Percentiles rank a stretch among this genome's conserved stretches.
These are phyloP conservation scores for Russula olivacea DNA, from an alignment of 768 basidiomycete species.

Conservation along the genomic window DNA sequence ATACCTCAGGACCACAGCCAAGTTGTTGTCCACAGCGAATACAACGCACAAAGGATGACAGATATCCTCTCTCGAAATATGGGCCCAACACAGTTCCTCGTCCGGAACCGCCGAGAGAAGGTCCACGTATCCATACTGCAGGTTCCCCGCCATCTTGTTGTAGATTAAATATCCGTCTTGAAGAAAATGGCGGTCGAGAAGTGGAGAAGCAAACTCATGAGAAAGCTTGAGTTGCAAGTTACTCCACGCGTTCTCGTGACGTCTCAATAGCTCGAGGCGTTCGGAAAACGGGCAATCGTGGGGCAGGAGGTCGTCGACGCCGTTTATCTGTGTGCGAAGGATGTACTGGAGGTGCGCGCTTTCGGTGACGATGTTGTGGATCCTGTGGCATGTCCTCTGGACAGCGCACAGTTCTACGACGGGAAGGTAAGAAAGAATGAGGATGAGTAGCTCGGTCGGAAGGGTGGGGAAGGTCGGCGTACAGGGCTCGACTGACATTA, in stretches of 20 bases:
- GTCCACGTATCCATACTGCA: slow-evolving; percentile 11
- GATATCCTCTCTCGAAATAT: background rate
- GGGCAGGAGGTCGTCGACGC: slow-evolving; percentile 13
- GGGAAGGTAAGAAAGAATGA: slow-evolving; percentile 9
- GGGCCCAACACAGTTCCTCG: background rate
- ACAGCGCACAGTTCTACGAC: slow-evolving; percentile 6
- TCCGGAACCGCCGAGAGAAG: background rate
- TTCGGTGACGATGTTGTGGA: background rate
- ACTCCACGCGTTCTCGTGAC: slow-evolving; percentile 15
- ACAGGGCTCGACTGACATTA: background rate
- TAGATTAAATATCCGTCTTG: slow-evolving; percentile 17
- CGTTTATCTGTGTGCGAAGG: slow-evolving; percentile 1
- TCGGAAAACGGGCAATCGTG: slow-evolving; percentile 6
- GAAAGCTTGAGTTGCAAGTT: background rate
- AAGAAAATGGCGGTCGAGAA: background rate
- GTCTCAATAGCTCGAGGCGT: slow-evolving; percentile 9
- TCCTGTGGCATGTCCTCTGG: slow-evolving; percentile 8
- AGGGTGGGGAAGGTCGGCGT: slow-evolving; percentile 1
- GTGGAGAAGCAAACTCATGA: background rate
- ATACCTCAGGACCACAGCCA: slow-evolving; percentile 13
- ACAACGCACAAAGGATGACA: background rate
- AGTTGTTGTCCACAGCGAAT: slow-evolving; percentile 12
- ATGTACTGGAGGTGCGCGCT: slow-evolving; percentile 14
- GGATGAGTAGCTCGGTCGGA: slow-evolving; percentile 15
- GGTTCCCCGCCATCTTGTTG: background rate